Evolutionary conservation across 345 rosid species (phyloP), one percentile per base, ranked within the genome.

Genomic region (Brassica carinata): DNA sequence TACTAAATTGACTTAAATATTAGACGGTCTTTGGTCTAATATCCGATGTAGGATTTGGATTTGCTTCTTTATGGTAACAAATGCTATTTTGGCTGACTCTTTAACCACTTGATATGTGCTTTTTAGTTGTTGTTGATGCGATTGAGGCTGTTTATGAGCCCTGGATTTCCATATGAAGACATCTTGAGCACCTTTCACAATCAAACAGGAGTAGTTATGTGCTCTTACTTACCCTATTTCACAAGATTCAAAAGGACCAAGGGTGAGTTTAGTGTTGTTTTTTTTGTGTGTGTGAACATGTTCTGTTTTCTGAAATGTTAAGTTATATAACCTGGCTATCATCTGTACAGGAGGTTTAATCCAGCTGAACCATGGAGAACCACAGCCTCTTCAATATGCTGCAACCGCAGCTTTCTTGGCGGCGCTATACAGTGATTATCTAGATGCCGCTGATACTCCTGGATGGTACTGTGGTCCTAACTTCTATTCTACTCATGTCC

Each of bases 381-480:
- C 97, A 27, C 98, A 93, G 82, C 99, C 98, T 64, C 94, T 96
- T 26, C 99, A 96, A 69, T 96, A 91, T 77, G 91, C 89, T 9
- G 97, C 85, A 53, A 93, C 90, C 81, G 96, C 98, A 10, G 98
- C 98, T 67, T 96, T 89, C 84, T 83, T 96, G 66, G 99, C 97
- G 0, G 43, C 90, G 14, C 63, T 91, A 26, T 96, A 55, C 77
- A 89, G 91, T 77, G 99, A 93, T 83, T 96, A 93, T 79, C 90
- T 96, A 45, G 96, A 92, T 11, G 98, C 98, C 77, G 88, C 94
- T 18, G 94, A 89, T 86, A 92, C 91, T 74, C 98, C 96, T 70
- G 99, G 97, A 79, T 93, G 97, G 98, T 93, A 88, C 57, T 91
- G 97, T 75, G 98, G 98, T 11, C 94, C 99, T 76, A 86, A 78